Conservation (phyloP, 1,284 basidiomycete genomes). For the Ustilago hordei region DNA sequence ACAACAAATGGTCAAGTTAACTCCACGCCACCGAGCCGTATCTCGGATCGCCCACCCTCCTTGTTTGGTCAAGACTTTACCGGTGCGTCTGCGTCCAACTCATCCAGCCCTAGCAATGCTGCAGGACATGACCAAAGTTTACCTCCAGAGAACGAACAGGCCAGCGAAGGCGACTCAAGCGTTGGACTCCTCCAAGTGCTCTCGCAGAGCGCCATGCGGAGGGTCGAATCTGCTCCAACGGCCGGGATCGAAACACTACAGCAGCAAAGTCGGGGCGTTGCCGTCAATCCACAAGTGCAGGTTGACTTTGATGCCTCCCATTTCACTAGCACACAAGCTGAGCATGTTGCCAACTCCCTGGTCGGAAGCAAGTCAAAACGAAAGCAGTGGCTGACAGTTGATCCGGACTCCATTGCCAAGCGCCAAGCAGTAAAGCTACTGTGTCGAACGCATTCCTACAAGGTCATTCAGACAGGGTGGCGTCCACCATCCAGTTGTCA, state of each 20-base stretch:
- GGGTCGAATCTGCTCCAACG: neutral
- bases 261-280: neutral
- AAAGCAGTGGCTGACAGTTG: constrained; percentile 14
- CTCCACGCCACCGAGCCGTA: neutral
- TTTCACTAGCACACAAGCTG: constrained; percentile 13
- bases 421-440: no score
- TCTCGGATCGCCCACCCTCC: neutral
- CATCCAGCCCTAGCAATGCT: neutral
- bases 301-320: constrained; percentile 17
- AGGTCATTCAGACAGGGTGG: neutral
- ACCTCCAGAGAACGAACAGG: neutral
- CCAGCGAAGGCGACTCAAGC: constrained; percentile 19
- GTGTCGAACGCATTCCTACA: neutral
- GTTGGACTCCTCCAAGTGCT: constrained; percentile 34
- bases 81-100: neutral
- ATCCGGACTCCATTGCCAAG: constrained; percentile 1
- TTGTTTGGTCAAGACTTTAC: neutral
- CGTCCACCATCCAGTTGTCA: constrained; percentile 7
- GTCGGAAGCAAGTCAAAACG: neutral
- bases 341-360: constrained; percentile 13
- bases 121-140: neutral
- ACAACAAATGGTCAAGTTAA: neutral
- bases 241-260: neutral
- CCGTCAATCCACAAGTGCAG: constrained; percentile 8
- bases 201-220: constrained; percentile 36